phyloP scores from a whole-genome alignment of 805 yeast genomes.

The Yamadazyma ubonensis region DNA sequence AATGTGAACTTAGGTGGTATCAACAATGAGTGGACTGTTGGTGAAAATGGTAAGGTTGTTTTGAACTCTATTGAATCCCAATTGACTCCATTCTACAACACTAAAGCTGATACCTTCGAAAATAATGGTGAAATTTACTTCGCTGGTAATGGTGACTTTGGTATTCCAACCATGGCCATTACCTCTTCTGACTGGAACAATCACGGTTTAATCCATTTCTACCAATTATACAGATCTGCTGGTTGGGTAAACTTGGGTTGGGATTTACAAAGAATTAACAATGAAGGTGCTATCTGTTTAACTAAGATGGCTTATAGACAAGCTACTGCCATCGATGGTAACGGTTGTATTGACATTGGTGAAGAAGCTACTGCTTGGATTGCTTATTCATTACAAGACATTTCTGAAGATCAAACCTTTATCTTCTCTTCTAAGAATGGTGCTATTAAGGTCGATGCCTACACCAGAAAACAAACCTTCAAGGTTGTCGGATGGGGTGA shows the following conservation, averaged over 20 bases:
- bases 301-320: constrained; percentile 21
- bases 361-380: constrained; percentile 18
- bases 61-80: constrained; percentile 24
- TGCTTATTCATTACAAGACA: constrained; percentile 16
- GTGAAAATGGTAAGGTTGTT: constrained; percentile 22
- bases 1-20: constrained; percentile 18
- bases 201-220: constrained; percentile 23
- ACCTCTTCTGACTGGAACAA: constrained; percentile 20
- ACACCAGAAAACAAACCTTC: constrained; percentile 19
- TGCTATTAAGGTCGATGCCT: constrained; percentile 17
- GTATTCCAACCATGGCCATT: constrained; percentile 18
- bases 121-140: constrained; percentile 28
- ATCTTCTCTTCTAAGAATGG: constrained; percentile 17
- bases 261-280: constrained; percentile 18
- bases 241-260: constrained; percentile 21
- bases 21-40: constrained; percentile 13
- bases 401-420: constrained; percentile 17
- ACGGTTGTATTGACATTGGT: constrained; percentile 26
- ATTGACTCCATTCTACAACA: constrained; percentile 21
- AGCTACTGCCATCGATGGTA: constrained; percentile 20
- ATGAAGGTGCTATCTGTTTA: constrained; percentile 27
- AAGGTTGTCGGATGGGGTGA: constrained; percentile 28
- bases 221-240: constrained; percentile 20
- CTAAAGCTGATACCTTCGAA: constrained; percentile 19
- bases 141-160: constrained; percentile 23